Base-by-base conservation (phyloP, 805 yeast genomes). In the Metschnikowia baotianmanensis region DNA sequence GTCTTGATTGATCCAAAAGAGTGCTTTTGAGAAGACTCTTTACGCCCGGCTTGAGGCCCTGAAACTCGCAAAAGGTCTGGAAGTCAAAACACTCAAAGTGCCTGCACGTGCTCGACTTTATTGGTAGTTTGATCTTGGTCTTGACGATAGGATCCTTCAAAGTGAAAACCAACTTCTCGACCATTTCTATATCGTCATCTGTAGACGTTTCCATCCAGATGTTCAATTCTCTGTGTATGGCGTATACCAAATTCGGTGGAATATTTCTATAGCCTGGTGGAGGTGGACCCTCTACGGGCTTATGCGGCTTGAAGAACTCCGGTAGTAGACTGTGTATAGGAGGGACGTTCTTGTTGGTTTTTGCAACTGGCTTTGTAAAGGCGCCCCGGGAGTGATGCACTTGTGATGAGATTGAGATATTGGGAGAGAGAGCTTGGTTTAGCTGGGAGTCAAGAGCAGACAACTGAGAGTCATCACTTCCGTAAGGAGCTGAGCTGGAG, bases 61-160 rank as follows among this genome's bases (percentile, higher is more conserved):
- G 63, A 45, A 67, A 67, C 13, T 58, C 39, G 47, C 74, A 70
- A 39, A 70, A 70, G 28, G 53, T 66, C 10, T 67, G 67, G 37
- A 61, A 66, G 42, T 70, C 75, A 51, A 70, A 70, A 50, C 74
- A 69, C 53, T 67, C 74, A 46, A 69, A 68, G 46, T 70, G 75
- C 22, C 48, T 48, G 46, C 75, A 70, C 1, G 44, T 40, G 7
- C 50, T 45, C 5, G 73, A 60, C 50, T 68, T 70, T 8, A 70
- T 65, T 2, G 75, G 75, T 7, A 70, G 52, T 29, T 51, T 46
- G 27, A 70, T 69, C 40, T 58, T 66, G 25, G 65, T 59, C 18
- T 65, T 67, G 21, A 63, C 56, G n/a, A 66, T 49, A 3, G 75
- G 75, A 43, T 70, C 75, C 31, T 63, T 52, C 23, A 70, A 47